A percentile compares a stretch with the other conserved stretches of the same genome.
phyloP scores from a whole-genome alignment of 371 early-diverging fungal species.

The Mucor saturninus region DNA sequence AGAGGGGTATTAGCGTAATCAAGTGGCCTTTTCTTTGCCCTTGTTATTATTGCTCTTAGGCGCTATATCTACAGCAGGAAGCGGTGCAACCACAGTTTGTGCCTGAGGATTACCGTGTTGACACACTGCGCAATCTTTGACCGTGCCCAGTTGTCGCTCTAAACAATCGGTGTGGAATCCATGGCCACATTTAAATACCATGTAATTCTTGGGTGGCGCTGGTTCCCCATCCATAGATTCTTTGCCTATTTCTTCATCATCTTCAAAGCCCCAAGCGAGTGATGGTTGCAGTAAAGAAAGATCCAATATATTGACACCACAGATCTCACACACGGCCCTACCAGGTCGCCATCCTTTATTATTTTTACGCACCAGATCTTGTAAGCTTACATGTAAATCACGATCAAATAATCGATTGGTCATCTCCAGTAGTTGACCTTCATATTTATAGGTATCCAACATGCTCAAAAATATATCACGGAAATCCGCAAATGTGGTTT shows the following conservation, averaged over 20 bases:
- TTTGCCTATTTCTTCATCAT: constrained; percentile 5
- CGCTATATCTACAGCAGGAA: neutral
- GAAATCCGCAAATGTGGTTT: constrained; percentile 75
- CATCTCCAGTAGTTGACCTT: constrained; percentile 73
- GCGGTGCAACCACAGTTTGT: constrained; percentile 8
- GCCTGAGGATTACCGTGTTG: constrained; percentile 31
- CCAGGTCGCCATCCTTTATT: constrained; percentile 69
- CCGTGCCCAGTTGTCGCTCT: constrained; percentile 35
- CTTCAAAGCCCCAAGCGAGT: constrained; percentile 36
- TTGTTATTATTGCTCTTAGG: neutral
- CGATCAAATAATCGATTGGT: constrained; percentile 75
- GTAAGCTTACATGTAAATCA: constrained; percentile 64
- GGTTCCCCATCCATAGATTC: neutral
- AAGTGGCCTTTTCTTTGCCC: constrained; percentile 22
- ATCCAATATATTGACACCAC: constrained; percentile 59
- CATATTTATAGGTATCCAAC: constrained; percentile 78
- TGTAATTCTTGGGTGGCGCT: constrained; percentile 29
- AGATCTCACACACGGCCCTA: constrained; percentile 62
- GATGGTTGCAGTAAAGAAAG: constrained; percentile 40
- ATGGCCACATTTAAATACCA: constrained; percentile 67
- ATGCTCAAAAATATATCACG: constrained; percentile 75
- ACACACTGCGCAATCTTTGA: constrained; percentile 33
- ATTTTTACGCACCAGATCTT: constrained; percentile 59
- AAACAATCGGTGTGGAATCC: constrained; percentile 65
- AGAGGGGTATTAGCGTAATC: constrained; percentile 3